Conservation (phyloP, 345 rosid species). For the Aquilaria sinensis region DNA sequence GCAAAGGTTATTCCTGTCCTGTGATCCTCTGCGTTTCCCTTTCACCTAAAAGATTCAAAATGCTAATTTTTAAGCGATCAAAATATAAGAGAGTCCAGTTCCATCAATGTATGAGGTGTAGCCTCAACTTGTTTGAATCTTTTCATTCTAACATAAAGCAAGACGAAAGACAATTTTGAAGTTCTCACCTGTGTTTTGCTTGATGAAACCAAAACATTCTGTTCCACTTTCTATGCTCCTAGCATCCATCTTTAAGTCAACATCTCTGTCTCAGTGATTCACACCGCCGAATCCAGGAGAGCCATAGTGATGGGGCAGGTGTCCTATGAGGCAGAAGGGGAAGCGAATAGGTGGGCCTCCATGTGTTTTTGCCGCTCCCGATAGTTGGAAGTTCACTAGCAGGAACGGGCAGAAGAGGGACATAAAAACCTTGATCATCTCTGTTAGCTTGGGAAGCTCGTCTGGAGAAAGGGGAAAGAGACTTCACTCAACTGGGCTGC, state of each 20-base stretch:
- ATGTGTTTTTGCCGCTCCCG: background rate
- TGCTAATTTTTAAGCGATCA: slow-evolving; percentile 4
- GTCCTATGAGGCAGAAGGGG: slow-evolving; percentile 17
- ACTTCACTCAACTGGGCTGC: too few species aligned
- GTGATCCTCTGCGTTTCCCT: too few species aligned
- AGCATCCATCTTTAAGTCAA: background rate
- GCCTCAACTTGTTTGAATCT: too few species aligned
- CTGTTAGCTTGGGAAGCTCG: background rate
- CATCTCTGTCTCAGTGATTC: slow-evolving; percentile 1
- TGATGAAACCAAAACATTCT: slow-evolving; percentile 1
- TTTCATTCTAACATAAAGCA: too few species aligned
- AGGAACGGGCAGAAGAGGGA: slow-evolving; percentile 1
- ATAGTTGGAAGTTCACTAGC: background rate
- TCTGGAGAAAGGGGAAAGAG: background rate
- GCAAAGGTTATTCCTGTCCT: too few species aligned
- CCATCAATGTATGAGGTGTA: background rate
- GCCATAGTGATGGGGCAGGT: slow-evolving; percentile 16
- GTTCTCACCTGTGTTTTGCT: background rate
- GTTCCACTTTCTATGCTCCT: background rate
- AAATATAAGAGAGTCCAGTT: too few species aligned
- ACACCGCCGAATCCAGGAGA: slow-evolving; percentile 17
- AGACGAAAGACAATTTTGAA: too few species aligned
- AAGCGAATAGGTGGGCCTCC: slow-evolving; percentile 16
- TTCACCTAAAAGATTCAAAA: background rate
- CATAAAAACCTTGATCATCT: background rate